Evolutionary conservation across 768 basidiomycete genomes (phyloP), one percentile per base, ranked within the genome.

Genomic region (Nidularia pulvinata): DNA sequence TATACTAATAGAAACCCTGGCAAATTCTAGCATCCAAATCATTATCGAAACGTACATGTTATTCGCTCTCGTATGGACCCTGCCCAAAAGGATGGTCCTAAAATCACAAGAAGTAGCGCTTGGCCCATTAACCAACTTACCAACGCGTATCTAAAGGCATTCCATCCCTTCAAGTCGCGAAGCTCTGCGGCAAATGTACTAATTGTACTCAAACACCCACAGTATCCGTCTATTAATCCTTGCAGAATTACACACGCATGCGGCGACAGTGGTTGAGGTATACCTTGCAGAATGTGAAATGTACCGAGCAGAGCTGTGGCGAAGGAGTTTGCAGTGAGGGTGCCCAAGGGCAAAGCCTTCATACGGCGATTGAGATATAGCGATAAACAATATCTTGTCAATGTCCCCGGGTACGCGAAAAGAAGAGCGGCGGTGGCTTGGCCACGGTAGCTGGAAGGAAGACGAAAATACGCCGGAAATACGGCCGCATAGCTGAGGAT

Each of bases 171-270:
- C 55, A 95, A 71, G 42, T 81, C 80, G 34, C 76, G 70, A 19
- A 91, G 66, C 65, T 99, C 97, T 7, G 86, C 86, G 1, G 85
- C 89, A 63, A 98, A 96, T 14, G 95, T 98, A 67, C 91, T 93
- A 60, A 99, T 81, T 1, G 97, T 99, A 1, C 89, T 95, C 60
- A 98, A 75, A 71, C 93, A 95, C 9, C 95, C 97, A 65, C 95
- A 98, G 65, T 93, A 98, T 6, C 97, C 97, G 65, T 98, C 93
- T 22, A 78, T 75, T 36, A 98, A 70, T 1, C 93, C 95, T 63
- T 91, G 88, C 42, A 98, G 68, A 16, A 93, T 74, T 25, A 81
- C 76, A 64, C 95, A 97, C 34, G 81, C 76, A 54, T 77, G 70
- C 19, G 69, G 65, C 1, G 86, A 81, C 6, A 74, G 65, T 9